Percentiles rank a stretch among this genome's conserved stretches.
Evolutionary conservation across 164 flowering plant species (phyloP).

Genomic region (Chimonanthus salicifolius): DNA sequence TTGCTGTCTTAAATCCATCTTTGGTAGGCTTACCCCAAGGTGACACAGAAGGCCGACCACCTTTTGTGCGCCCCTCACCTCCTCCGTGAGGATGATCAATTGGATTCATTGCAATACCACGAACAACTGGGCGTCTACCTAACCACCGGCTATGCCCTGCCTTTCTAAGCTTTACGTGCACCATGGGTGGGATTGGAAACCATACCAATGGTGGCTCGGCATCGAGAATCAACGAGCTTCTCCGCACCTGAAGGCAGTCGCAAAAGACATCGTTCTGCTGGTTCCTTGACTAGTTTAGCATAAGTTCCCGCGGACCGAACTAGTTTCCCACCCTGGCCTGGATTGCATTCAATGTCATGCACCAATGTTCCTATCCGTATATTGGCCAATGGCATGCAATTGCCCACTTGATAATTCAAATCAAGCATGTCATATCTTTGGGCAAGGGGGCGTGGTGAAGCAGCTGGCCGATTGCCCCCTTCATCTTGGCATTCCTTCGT

Average conservation of each 20-base stretch:
- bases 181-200: constrained; percentile 10
- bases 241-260: neutral
- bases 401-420: neutral
- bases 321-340: neutral
- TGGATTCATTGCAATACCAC: constrained; percentile 10
- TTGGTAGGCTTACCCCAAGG: no score
- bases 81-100: constrained; percentile 9
- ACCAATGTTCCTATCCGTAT: constrained; percentile 2
- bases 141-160: constrained; percentile 6
- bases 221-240: constrained; percentile 3
- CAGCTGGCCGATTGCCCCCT: constrained; percentile 1
- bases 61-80: neutral
- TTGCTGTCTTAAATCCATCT: no score
- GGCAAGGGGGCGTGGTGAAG: neutral
- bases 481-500: neutral
- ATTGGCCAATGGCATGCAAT: constrained; percentile 4
- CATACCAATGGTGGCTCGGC: constrained; percentile 10
- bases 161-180: constrained; percentile 8
- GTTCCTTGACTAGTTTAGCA: constrained; percentile 3
- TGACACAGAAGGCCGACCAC: no score
- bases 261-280: constrained; percentile 2
- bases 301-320: neutral
- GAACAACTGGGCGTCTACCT: constrained; percentile 7
- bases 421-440: neutral
- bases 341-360: constrained; percentile 4